Evolutionary conservation across 371 early-diverging fungal species (phyloP).

Genomic region (Mortierella sp.): DNA sequence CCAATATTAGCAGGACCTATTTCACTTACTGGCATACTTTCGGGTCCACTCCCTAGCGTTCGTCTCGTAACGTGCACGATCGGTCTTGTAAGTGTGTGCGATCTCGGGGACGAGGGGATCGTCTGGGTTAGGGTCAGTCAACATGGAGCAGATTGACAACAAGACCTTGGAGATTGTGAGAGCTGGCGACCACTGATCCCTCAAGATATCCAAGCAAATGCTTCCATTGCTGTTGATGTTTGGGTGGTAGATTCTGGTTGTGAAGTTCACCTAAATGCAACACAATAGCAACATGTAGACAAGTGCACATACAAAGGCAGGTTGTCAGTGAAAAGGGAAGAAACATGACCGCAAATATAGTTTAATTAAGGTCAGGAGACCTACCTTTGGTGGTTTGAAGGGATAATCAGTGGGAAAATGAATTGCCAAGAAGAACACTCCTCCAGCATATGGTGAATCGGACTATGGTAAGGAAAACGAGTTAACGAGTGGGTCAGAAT

Average conservation of each 20-base stretch:
- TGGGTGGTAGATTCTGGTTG: slow-evolving; percentile 98
- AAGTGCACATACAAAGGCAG: neutral
- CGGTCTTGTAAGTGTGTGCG: slow-evolving; percentile 97
- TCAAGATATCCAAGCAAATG: slow-evolving; percentile 98
- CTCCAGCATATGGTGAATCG: slow-evolving; percentile 81
- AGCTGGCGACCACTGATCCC: slow-evolving; percentile 99
- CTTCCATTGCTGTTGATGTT: slow-evolving; percentile 99
- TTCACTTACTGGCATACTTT: slow-evolving; percentile 77
- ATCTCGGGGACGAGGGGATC: slow-evolving; percentile 93
- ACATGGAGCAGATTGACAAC: slow-evolving; percentile 95
- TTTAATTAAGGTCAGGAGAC: neutral
- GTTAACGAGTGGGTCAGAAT: slow-evolving; percentile 7
- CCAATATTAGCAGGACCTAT: neutral
- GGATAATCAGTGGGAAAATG: slow-evolving; percentile 99
- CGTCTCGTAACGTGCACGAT: slow-evolving; percentile 87
- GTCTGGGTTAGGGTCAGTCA: slow-evolving; percentile 98
- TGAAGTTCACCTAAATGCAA: slow-evolving; percentile 85
- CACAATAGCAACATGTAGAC: neutral
- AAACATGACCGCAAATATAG: neutral
- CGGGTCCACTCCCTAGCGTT: slow-evolving; percentile 96
- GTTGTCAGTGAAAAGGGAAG: slow-evolving; percentile 6
- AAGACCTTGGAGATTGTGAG: slow-evolving; percentile 98
- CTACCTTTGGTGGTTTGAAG: slow-evolving; percentile 97
- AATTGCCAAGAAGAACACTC: slow-evolving; percentile 98
- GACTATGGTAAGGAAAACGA: slow-evolving; percentile 12